phyloP scores from a whole-genome alignment of 75 land plant species.

The Pseudotsuga menziesii region DNA sequence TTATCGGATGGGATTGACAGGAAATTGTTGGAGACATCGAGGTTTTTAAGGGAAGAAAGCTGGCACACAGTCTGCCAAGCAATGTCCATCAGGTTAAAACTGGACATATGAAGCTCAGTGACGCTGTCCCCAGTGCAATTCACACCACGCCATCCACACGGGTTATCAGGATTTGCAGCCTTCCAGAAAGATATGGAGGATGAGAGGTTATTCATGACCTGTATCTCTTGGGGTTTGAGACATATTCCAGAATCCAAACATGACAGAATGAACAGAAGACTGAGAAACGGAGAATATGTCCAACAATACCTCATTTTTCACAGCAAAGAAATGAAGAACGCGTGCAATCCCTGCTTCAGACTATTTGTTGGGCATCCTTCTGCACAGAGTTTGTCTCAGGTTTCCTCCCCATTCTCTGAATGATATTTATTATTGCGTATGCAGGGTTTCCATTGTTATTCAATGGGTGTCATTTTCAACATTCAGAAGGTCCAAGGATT shows the following conservation, averaged over 20 bases:
- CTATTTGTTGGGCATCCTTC: background rate
- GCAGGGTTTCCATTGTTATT: too few species aligned
- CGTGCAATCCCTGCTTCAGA: background rate
- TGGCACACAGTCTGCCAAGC: background rate
- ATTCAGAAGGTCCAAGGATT: too few species aligned
- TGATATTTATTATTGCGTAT: too few species aligned
- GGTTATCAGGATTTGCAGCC: background rate
- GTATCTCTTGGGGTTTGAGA: background rate
- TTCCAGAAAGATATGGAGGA: background rate
- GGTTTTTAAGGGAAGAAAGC: background rate
- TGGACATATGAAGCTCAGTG: background rate
- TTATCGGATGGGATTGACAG: background rate
- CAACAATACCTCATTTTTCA: constrained; percentile 2
- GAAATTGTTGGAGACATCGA: background rate
- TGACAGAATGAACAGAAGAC: background rate
- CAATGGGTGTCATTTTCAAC: too few species aligned
- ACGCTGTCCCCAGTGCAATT: background rate
- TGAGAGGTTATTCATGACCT: background rate
- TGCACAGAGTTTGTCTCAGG: too few species aligned
- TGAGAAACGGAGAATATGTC: background rate
- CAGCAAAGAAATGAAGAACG: too few species aligned
- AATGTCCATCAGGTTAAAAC: too few species aligned
- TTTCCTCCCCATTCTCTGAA: too few species aligned
- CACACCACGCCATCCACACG: background rate
- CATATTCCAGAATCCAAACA: background rate